These are phyloP conservation scores for Rhizopus microsporus DNA, from an alignment of 371 early-diverging fungal genomes.

Conservation along the genomic window DNA sequence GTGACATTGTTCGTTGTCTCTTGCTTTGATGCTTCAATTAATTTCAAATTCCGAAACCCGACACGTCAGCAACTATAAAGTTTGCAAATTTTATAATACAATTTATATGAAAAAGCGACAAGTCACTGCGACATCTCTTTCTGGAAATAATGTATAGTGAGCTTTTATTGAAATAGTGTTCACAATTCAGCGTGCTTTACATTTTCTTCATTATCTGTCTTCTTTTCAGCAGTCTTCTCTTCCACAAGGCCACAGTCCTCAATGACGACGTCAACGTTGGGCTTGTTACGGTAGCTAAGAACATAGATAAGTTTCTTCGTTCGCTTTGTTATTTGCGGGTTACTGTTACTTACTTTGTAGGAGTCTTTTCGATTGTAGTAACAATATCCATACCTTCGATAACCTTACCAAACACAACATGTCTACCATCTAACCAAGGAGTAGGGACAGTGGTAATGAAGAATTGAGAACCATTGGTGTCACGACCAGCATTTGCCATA, in stretches of 20 bases:
- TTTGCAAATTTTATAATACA: too few relatives aligned
- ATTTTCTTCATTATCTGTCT: constrained; percentile 2
- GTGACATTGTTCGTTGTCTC: too few relatives aligned
- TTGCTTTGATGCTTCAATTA: too few relatives aligned
- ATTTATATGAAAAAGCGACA: too few relatives aligned
- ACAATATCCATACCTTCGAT: constrained; percentile 82
- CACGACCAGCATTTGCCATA: constrained; percentile 94
- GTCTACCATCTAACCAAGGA: constrained; percentile 80
- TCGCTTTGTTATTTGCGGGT: background rate
- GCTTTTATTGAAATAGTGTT: constrained; percentile 3
- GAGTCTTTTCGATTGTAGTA: constrained; percentile 58
- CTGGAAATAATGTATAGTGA: background rate
- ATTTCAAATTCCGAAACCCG: too few relatives aligned
- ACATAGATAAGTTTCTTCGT: background rate
- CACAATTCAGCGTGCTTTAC: constrained; percentile 46
- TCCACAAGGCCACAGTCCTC: constrained; percentile 75
- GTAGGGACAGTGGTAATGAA: constrained; percentile 89
- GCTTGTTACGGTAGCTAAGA: constrained; percentile 55
- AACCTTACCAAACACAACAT: constrained; percentile 92
- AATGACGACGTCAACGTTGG: constrained; percentile 65
- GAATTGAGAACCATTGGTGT: constrained; percentile 99
- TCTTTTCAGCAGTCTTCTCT: background rate
- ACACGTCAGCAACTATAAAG: too few relatives aligned
- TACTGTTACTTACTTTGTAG: constrained; percentile 40
- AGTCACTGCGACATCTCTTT: too few relatives aligned